Evolutionary conservation across 257 asterid genomes (phyloP).

Genomic region (Rhazya stricta): DNA sequence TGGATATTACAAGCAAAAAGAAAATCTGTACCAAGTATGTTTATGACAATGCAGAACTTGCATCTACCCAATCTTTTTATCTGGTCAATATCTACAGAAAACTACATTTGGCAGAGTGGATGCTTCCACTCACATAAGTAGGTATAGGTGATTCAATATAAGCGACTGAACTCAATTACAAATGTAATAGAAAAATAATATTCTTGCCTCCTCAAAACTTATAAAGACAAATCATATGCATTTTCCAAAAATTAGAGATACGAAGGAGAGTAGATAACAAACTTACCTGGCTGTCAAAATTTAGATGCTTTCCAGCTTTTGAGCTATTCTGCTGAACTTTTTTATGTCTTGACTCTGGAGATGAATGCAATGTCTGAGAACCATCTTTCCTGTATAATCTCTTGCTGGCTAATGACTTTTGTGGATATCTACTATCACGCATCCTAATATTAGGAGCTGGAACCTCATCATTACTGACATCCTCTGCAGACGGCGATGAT

Average conservation of each 20-base stretch:
- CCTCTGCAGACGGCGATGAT: slow-evolving; percentile 50
- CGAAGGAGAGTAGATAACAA: not conserved
- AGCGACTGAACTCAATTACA: not conserved
- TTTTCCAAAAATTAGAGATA: not conserved
- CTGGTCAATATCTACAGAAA: not conserved
- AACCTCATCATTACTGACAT: slow-evolving; percentile 42
- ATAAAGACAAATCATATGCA: not conserved
- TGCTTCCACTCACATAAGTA: not conserved
- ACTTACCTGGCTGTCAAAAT: slow-evolving; percentile 44
- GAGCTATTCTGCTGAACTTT: slow-evolving; percentile 29
- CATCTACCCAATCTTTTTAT: not conserved
- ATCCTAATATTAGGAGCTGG: slow-evolving; percentile 27
- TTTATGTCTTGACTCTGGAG: slow-evolving; percentile 29
- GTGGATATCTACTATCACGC: slow-evolving; percentile 21
- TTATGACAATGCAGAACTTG: not conserved
- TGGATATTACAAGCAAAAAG: not conserved
- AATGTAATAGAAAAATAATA: not conserved
- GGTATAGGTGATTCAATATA: not conserved
- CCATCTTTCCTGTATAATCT: slow-evolving; percentile 26
- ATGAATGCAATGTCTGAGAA: slow-evolving; percentile 21
- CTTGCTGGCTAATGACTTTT: slow-evolving; percentile 25
- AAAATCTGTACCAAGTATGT: not conserved
- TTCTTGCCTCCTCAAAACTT: not conserved
- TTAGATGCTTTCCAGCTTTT: slow-evolving; percentile 30
- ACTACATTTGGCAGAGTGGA: not conserved